Percentiles rank a stretch among this genome's conserved stretches.
phyloP scores from a whole-genome alignment of 1,284 basidiomycete species.

The Fomitopsis schrenkii region DNA sequence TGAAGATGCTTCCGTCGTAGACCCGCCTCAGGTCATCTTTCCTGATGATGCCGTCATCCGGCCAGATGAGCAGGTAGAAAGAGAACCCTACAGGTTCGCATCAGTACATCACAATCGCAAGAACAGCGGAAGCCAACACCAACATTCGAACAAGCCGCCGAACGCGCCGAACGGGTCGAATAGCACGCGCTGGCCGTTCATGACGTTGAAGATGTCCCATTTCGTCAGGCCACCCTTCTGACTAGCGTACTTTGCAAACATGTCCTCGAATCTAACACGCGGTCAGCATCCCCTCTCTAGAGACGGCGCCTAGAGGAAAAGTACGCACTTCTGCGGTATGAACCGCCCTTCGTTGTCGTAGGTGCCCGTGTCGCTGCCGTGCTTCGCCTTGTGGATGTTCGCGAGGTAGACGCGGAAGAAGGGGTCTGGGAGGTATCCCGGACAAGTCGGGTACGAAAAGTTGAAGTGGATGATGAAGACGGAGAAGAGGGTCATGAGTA shows the following conservation, averaged over 20 bases:
- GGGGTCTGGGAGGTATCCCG: slow-evolving; percentile 33
- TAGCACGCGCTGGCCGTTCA: slow-evolving; percentile 29
- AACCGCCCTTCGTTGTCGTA: slow-evolving; percentile 43
- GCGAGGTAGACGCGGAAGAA: slow-evolving; percentile 38
- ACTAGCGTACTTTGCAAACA: slow-evolving; percentile 33
- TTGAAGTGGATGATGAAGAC: slow-evolving; percentile 34
- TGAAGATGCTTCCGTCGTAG: slow-evolving; percentile 36
- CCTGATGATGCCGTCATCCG: slow-evolving; percentile 39
- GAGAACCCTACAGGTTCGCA: slow-evolving; percentile 31
- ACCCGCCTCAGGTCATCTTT: slow-evolving; percentile 47
- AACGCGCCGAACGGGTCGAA: slow-evolving; percentile 34
- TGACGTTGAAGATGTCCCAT: slow-evolving; percentile 25
- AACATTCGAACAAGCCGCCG: slow-evolving; percentile 31
- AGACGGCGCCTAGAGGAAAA: not conserved
- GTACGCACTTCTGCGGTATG: slow-evolving; percentile 27
- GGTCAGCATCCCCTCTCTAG: not conserved
- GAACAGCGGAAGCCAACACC: not conserved
- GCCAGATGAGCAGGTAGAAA: slow-evolving; percentile 46
- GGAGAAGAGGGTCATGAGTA: slow-evolving; percentile 35
- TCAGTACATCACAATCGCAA: not conserved
- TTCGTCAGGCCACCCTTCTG: slow-evolving; percentile 12
- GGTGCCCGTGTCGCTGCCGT: slow-evolving; percentile 41
- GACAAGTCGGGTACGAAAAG: slow-evolving; percentile 33
- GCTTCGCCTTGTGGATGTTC: slow-evolving; percentile 41
- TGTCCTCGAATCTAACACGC: slow-evolving; percentile 32